A percentile compares a stretch with the other conserved stretches of the same genome.
phyloP scores from a whole-genome alignment of 2,329 filamentous ascomycete species.

The Lasiodiplodia gonubiensis region DNA sequence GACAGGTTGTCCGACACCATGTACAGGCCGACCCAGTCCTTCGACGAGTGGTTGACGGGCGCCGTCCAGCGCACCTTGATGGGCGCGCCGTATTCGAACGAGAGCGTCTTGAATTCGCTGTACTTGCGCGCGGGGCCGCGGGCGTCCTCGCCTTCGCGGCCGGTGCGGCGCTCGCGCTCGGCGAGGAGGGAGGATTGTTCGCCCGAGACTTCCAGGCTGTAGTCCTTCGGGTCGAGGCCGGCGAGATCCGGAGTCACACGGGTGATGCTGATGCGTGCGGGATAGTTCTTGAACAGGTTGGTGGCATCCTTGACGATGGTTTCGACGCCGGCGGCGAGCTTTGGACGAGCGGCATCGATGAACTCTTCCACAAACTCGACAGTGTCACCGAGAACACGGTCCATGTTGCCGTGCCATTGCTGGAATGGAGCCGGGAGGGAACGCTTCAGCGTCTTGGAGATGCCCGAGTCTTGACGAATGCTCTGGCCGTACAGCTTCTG shows the following conservation, averaged over 20 bases:
- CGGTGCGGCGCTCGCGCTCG: constrained; percentile 66
- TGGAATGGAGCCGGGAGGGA: constrained; percentile 83
- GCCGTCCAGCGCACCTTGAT: constrained; percentile 91
- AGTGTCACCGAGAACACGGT: constrained; percentile 84
- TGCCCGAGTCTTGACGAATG: constrained; percentile 82
- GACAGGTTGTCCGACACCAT: constrained; percentile 93
- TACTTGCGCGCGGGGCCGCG: constrained; percentile 66
- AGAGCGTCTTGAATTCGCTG: constrained; percentile 72
- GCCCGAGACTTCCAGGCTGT: constrained; percentile 76
- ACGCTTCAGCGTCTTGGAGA: constrained; percentile 88
- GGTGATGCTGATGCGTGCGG: constrained; percentile 82
- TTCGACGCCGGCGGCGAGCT: constrained; percentile 82
- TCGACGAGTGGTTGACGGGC: constrained; percentile 82
- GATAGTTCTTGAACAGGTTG: constrained; percentile 86
- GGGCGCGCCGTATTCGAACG: constrained; percentile 87
- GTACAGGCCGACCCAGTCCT: constrained; percentile 96
- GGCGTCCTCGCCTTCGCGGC: constrained; percentile 74
- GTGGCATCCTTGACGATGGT: constrained; percentile 88
- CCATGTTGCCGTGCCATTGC: constrained; percentile 83
- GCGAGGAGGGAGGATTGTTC: constrained; percentile 57
- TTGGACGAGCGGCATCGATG: constrained; percentile 82
- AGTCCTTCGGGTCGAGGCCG: constrained; percentile 78
- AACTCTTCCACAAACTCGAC: constrained; percentile 91
- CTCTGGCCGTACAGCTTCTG: constrained; percentile 91
- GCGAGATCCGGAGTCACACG: constrained; percentile 79